Base-by-base conservation (phyloP, 805 yeast genomes). In the Candida dajiaensis region DNA sequence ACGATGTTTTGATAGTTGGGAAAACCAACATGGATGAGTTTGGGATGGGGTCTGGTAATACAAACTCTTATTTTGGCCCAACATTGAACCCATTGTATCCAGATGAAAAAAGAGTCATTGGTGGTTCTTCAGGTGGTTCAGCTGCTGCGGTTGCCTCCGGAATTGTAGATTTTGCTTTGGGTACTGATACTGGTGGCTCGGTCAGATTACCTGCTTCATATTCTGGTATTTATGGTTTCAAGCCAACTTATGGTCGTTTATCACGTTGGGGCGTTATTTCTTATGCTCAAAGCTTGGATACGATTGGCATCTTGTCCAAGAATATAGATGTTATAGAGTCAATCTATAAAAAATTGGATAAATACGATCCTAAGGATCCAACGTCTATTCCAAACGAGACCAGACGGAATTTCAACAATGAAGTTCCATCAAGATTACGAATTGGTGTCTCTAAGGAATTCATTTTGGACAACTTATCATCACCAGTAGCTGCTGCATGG, bases 181-280 rank as follows among this genome's bases (percentile, higher is more conserved):
- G 99, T 0, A 86, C 98, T 1, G 99, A 94, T 58, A 94, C 99
- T 0, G 99, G 99, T 6, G 99, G 99, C 0, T 89, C 97, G 0
- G 88, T 94, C 0, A 73, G 99, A 50, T 69, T 88, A 19, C 99
- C 99, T 0, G 95, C 96, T 1, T 83, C 95, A 18, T 89, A 84
- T 62, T 83, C 92, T 54, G 87, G 90, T 2, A 74, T 85, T 0
- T 68, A 79, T 26, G 99, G 99, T 1, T 89, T 89, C 68, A 94
- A 94, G 63, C 99, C 99, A 1, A 75, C 94, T 0, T 94, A 94
- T 63, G 99, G 99, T 0, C 72, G 96, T 35, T 69, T 94, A 2
- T 89, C 97, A 0, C 70, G 99, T 47, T 83, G 88, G 81, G 99
- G 99, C 2, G 88, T 94, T 9, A 69, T 90, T 4, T 81, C 97